phyloP scores from a whole-genome alignment of 129 eudicot species.

The Pittosporum tobira region DNA sequence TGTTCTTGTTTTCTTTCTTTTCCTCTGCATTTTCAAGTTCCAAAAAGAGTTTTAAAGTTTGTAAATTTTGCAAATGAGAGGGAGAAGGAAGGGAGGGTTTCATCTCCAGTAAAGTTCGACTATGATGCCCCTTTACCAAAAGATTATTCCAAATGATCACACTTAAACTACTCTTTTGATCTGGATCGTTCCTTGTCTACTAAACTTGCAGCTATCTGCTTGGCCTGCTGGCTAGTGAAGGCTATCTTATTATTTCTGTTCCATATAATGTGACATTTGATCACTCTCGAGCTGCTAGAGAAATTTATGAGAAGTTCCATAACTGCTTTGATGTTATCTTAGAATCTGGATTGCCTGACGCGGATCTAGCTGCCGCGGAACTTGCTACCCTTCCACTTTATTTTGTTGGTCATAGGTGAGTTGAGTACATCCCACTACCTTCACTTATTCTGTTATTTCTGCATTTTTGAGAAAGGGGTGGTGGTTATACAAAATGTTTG shows the following conservation, averaged over 20 bases:
- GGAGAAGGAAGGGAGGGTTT: too few species aligned
- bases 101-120: too few species aligned
- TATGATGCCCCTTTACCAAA: too few species aligned
- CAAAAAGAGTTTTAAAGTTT: too few species aligned
- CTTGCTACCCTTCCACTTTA: conserved; percentile 73
- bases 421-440: too few species aligned
- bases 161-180: background rate
- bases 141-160: too few species aligned
- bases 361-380: conserved; percentile 39
- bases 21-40: too few species aligned
- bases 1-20: too few species aligned
- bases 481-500: too few species aligned
- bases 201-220: conserved; percentile 62
- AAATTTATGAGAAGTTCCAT: conserved; percentile 60
- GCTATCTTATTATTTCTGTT: conserved; percentile 71
- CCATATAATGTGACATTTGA: conserved; percentile 98
- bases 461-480: too few species aligned
- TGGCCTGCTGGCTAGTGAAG: conserved; percentile 76
- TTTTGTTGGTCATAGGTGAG: conserved; percentile 93
- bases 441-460: too few species aligned
- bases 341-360: conserved; percentile 54
- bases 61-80: too few species aligned
- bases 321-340: conserved; percentile 53
- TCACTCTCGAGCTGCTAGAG: conserved; percentile 65
- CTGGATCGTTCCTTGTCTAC: background rate